These are phyloP conservation scores for Pseudocercospora macadamiae DNA, from an alignment of 2,329 filamentous ascomycete species.

Conservation along the genomic window DNA sequence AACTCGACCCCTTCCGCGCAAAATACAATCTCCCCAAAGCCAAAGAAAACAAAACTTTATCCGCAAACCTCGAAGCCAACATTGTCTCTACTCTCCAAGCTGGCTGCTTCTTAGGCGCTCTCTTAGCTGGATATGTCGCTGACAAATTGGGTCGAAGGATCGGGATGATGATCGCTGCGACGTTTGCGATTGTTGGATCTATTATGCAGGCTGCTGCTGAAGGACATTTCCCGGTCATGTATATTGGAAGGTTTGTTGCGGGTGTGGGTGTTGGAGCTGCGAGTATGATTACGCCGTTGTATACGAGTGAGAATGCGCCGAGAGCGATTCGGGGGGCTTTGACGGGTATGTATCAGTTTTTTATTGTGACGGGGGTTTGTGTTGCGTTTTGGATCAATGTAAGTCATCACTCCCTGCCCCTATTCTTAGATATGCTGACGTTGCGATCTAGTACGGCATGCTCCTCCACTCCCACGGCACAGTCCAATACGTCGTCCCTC, in stretches of 20 bases:
- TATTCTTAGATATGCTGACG: conserved; percentile 41
- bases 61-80: conserved; percentile 30
- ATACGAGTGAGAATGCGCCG: conserved; percentile 56
- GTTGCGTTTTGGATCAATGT: conserved; percentile 9
- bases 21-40: conserved; percentile 55
- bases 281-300: conserved; percentile 62
- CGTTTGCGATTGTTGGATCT: conserved; percentile 66
- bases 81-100: conserved; percentile 78
- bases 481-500: conserved; percentile 56
- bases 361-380: conserved; percentile 46
- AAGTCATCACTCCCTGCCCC: neutral
- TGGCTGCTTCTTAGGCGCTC: conserved; percentile 72
- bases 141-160: conserved; percentile 71
- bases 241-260: conserved; percentile 48
- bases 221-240: conserved; percentile 26
- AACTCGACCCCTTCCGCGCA: conserved; percentile 61
- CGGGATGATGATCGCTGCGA: conserved; percentile 66
- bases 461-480: conserved; percentile 51
- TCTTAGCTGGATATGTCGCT: conserved; percentile 70
- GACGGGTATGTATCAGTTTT: conserved; percentile 64
- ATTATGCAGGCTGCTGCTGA: conserved; percentile 69
- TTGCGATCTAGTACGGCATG: conserved; percentile 56
- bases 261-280: conserved; percentile 46
- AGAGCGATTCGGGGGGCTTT: conserved; percentile 55
- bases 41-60: conserved; percentile 25